Base-by-base conservation (phyloP, 306 rosid genomes). In the Dryas alaskensis region DNA sequence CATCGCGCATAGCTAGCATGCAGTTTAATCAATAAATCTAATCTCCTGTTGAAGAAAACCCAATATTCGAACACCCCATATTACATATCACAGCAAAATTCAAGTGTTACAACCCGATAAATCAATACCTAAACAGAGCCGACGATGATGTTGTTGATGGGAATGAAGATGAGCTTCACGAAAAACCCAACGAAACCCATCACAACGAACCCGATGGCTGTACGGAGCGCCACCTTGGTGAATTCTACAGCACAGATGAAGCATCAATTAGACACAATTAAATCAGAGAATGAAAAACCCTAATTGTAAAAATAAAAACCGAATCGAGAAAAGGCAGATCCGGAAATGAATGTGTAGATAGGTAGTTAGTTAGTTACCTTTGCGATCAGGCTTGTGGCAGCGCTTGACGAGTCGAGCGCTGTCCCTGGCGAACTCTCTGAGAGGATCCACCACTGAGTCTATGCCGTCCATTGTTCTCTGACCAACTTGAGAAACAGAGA, bases 311-410 rank as follows among this genome's bases (percentile, higher is more conserved):
- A 31, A 31, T 8, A 0, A 25, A 47, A 42, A 6, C 61, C 12
- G 45, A 75, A 31, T 71, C 70, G 12, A 7, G 44, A 27, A 37
- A 31, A 16, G 17, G 39, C 65, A 55, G 65, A 76, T 67, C 67
- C 46, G 3, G 62, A 50, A 10, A 44, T 5, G 4, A 4, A 16
- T 10, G 47, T 8, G 63, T 4, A 59, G 31, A 65, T 31, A 31
- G 37, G 37, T 31, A 31, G 37, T 31, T 31, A 31, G 37, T 31
- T 31, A 31, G 51, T 14, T 51, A 81, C 88, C 88, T 57, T 85
- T 85, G 69, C 88, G 88, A 73, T 85, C 88, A 7, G 88, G 88
- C 63, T 85, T 85, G 76, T 85, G 88, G 73, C 88, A 85, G 40
- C 86, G 72, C 88, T 85, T 85, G 65, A 85, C 88, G 37, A 85